Evolutionary conservation across 306 rosid genomes (phyloP), one percentile per base, ranked within the genome.

Genomic region (Chamaecrista fasciculata): DNA sequence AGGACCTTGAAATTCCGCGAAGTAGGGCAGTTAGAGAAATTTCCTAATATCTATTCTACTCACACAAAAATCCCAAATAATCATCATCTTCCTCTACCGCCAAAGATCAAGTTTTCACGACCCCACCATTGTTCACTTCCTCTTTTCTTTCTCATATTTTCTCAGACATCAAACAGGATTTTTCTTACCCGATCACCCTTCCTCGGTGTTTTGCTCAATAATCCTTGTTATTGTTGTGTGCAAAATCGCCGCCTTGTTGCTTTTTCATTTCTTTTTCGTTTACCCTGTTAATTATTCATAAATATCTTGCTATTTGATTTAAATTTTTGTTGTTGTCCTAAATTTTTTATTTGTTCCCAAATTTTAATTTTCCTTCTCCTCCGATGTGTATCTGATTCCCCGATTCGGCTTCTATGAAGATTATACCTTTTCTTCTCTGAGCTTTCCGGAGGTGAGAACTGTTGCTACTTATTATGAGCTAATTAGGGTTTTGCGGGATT

Each of bases 401-500:
- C 37, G 61, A 57, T 48, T 80, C 68, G 31, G 55, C 74, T 29
- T 31, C 68, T 23, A 24, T 36, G 68, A 40, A 66, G n/a, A 28
- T 67, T 11, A 39, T 15, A 31, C 33, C 49, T 14, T 19, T 40
- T 29, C 1, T 24, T 67, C 47, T 36, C 34, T 15, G 72, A 15
- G 71, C 57, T 55, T 49, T 75, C 26, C 72, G 57, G 67, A 87
- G 93, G 93, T 90, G 66, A 66, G 70, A 46, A 57, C 71, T 37
- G 67, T 60, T 65, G 15, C 37, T 36, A 78, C 80, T 68, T 5
- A 24, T 64, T 34, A 12, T 60, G 24, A 37, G 70, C 51, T 50
- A 8, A 73, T 88, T 91, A 88, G 95, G 97, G 89, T 84, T 91
- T 76, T 71, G 14, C 64, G n/a, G 55, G 76, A 71, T 56, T 79